Conservation (phyloP, 805 yeast species). For the Maudiozyma barnettii region DNA sequence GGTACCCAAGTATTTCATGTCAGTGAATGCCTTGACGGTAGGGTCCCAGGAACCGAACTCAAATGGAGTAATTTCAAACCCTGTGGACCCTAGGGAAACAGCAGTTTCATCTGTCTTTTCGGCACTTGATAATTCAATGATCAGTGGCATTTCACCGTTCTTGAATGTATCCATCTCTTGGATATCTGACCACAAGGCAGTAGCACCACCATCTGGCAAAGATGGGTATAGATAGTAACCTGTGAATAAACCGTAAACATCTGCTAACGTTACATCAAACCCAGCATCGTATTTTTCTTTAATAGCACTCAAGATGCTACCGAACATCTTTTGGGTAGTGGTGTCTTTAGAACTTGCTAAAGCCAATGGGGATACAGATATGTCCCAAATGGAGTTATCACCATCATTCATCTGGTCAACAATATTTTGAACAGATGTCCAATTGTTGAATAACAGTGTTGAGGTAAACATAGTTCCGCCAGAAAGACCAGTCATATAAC, state of each 20-base stretch:
- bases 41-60: constrained; percentile 88
- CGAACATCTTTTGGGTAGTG: constrained; percentile 41
- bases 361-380: constrained; percentile 47
- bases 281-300: constrained; percentile 52
- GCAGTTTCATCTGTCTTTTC: constrained; percentile 49
- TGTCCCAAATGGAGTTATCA: constrained; percentile 54
- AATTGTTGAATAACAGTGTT: constrained; percentile 57
- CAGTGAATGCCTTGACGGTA: constrained; percentile 52
- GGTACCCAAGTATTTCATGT: constrained; percentile 63
- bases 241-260: constrained; percentile 70
- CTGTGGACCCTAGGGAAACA: constrained; percentile 57
- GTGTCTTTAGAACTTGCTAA: constrained; percentile 54
- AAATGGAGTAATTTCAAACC: constrained; percentile 52
- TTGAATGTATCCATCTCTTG: constrained; percentile 51
- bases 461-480: constrained; percentile 82
- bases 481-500: constrained; percentile 67
- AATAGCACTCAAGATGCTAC: constrained; percentile 42
- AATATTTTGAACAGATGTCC: constrained; percentile 59
- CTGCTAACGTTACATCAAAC: constrained; percentile 54
- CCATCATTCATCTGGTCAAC: constrained; percentile 26
- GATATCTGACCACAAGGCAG: constrained; percentile 47
- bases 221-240: constrained; percentile 64
- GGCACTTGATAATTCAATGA: constrained; percentile 55
- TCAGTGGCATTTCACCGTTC: constrained; percentile 61
- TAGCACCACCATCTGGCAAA: constrained; percentile 51